These are phyloP conservation scores for Penicillium decumbens DNA, from an alignment of 2,329 filamentous ascomycete species.

Conservation along the genomic window DNA sequence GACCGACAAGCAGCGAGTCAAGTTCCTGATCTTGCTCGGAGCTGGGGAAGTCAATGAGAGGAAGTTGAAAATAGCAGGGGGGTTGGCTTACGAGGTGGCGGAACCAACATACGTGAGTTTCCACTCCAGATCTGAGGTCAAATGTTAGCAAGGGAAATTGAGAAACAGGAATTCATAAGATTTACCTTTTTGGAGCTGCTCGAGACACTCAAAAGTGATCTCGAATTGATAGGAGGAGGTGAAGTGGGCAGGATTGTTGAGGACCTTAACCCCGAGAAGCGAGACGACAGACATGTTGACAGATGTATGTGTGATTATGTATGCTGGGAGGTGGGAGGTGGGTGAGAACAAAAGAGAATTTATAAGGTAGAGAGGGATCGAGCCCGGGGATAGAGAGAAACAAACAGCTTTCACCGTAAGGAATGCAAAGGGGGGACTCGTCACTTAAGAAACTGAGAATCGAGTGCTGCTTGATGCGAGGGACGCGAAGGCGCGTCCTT, in stretches of 20 bases:
- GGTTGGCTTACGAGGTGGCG: constrained; percentile 75
- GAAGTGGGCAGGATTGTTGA: constrained; percentile 96
- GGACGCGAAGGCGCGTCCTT: constrained; percentile 29
- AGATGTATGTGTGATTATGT: constrained; percentile 10
- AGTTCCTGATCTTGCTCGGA: constrained; percentile 98
- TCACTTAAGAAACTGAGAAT: constrained; percentile 7
- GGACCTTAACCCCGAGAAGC: constrained; percentile 87
- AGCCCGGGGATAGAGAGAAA: constrained; percentile 11
- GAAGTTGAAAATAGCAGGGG: not conserved
- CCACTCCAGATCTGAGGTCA: constrained; percentile 82
- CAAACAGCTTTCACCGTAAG: constrained; percentile 23
- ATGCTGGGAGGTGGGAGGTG: constrained; percentile 11
- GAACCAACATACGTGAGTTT: constrained; percentile 99
- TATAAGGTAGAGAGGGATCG: constrained; percentile 10
- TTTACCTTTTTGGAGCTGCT: constrained; percentile 84
- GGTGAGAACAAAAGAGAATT: constrained; percentile 9
- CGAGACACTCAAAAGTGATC: constrained; percentile 97
- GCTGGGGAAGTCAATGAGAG: constrained; percentile 46
- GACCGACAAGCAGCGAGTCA: constrained; percentile 90
- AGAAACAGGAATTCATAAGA: not conserved
- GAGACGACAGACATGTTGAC: constrained; percentile 88
- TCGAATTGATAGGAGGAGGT: constrained; percentile 92
- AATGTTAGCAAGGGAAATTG: constrained; percentile 10
- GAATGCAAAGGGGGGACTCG: constrained; percentile 17
- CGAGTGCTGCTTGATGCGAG: constrained; percentile 17